Conservation (phyloP, 2,329 filamentous ascomycete species). For the Pestalotiopsis sp. region DNA sequence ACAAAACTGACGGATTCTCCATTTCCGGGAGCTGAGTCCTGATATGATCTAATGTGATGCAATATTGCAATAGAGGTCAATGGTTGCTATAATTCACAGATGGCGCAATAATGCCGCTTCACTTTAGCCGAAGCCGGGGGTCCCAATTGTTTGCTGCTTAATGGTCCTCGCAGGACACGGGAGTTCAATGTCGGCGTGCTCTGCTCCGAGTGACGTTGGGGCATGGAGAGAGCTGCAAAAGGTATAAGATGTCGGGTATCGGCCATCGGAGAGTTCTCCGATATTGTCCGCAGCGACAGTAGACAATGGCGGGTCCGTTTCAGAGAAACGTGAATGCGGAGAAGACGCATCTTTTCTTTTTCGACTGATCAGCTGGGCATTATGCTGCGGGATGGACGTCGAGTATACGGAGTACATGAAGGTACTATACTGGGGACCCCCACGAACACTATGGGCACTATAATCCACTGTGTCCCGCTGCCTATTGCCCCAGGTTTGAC, state of each 20-base stretch:
- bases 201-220: background rate
- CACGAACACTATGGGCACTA: background rate
- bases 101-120: too few relatives aligned
- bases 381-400: background rate
- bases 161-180: background rate
- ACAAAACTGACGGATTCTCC: conserved; percentile 82
- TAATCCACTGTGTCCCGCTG: background rate
- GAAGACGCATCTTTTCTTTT: background rate
- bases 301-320: too few relatives aligned
- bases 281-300: background rate
- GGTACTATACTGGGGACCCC: background rate
- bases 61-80: too few relatives aligned
- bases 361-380: background rate
- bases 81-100: too few relatives aligned
- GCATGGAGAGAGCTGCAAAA: background rate
- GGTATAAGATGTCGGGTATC: background rate
- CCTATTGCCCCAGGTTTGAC: background rate
- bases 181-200: background rate
- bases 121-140: background rate
- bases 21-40: background rate
- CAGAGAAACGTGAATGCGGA: background rate
- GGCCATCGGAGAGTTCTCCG: background rate
- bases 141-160: background rate
- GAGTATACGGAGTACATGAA: background rate
- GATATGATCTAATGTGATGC: too few relatives aligned